These are phyloP conservation scores for Alternaria viburni DNA, from an alignment of 2,329 filamentous ascomycete genomes.

Conservation along the genomic window DNA sequence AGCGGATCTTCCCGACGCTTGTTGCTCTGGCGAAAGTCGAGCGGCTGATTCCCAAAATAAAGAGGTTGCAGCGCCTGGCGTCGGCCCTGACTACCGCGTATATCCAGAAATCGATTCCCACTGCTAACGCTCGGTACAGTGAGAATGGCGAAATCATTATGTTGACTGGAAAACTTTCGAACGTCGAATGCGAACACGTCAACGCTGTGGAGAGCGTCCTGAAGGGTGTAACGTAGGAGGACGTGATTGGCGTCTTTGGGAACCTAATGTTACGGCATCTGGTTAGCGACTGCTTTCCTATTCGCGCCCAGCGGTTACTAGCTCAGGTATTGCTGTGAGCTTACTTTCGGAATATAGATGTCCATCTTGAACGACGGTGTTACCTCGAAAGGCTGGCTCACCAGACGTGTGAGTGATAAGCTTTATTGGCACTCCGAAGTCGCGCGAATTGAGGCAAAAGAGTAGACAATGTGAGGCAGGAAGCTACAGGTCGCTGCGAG, in stretches of 20 bases:
- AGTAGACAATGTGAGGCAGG: neutral
- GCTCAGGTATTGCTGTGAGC: conserved; percentile 2
- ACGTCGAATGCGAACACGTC: conserved; percentile 53
- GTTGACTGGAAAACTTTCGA: conserved; percentile 47
- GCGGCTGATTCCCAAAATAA: conserved; percentile 9
- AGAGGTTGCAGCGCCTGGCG: conserved; percentile 9
- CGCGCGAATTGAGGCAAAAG: neutral
- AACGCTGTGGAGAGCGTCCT: conserved; percentile 46
- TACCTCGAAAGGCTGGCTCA: neutral
- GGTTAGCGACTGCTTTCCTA: neutral
- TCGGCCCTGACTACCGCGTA: conserved; percentile 33
- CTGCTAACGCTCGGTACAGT: conserved; percentile 53
- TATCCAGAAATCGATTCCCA: conserved; percentile 53
- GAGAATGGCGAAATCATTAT: conserved; percentile 47
- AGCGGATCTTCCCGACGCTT: conserved; percentile 30
- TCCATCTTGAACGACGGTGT: conserved; percentile 23
- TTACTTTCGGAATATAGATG: conserved; percentile 31
- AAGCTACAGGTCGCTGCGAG: neutral
- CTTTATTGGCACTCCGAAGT: neutral
- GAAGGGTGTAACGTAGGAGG: conserved; percentile 51
- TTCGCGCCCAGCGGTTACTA: neutral
- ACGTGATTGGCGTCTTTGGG: conserved; percentile 51
- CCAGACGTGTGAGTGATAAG: neutral
- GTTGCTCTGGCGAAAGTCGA: conserved; percentile 24
- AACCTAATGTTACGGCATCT: conserved; percentile 29